These are phyloP conservation scores for Purshia tridentata DNA, from an alignment of 306 rosid species.

Conservation along the genomic window DNA sequence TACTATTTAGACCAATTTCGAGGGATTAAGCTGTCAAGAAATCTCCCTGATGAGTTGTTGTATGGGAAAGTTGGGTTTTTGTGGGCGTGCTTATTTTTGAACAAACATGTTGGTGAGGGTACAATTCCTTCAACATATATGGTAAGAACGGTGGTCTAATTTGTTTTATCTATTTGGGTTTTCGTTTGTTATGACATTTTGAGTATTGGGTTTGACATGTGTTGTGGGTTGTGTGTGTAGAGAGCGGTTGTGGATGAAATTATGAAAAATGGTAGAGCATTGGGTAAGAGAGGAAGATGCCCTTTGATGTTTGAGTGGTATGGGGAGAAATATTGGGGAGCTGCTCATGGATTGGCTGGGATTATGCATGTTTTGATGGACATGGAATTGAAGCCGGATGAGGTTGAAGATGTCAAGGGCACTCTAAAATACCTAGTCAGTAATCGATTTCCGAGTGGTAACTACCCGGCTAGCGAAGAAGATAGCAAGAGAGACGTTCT, in stretches of 20 bases:
- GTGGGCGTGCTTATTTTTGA: slow-evolving; percentile 71
- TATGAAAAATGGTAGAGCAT: slow-evolving; percentile 55
- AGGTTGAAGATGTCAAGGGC: slow-evolving; percentile 58
- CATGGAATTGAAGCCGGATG: slow-evolving; percentile 65
- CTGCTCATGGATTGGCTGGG: slow-evolving; percentile 86
- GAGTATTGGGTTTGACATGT: neutral
- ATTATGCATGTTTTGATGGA: slow-evolving; percentile 75
- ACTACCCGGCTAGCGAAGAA: slow-evolving; percentile 63
- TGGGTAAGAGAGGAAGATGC: slow-evolving; percentile 50
- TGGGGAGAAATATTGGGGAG: slow-evolving; percentile 80
- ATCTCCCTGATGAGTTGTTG: slow-evolving; percentile 70
- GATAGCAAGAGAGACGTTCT: slow-evolving; percentile 52
- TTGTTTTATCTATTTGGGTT: slow-evolving; percentile 3
- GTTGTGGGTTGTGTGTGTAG: slow-evolving; percentile 31
- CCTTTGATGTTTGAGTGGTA: slow-evolving; percentile 82
- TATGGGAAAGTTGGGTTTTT: slow-evolving; percentile 74
- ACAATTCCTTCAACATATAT: slow-evolving; percentile 51
- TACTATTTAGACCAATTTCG: slow-evolving; percentile 56
- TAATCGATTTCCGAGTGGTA: slow-evolving; percentile 55
- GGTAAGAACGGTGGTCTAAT: slow-evolving; percentile 40
- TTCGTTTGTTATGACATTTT: neutral
- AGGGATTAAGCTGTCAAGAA: slow-evolving; percentile 62
- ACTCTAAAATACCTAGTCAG: slow-evolving; percentile 67
- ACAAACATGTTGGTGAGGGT: slow-evolving; percentile 58
- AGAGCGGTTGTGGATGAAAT: slow-evolving; percentile 49